Evolutionary conservation across 192 early-diverging fungal genomes (phyloP), one percentile per base, ranked within the genome.

Genomic region (Gamsiella multidivaricata): DNA sequence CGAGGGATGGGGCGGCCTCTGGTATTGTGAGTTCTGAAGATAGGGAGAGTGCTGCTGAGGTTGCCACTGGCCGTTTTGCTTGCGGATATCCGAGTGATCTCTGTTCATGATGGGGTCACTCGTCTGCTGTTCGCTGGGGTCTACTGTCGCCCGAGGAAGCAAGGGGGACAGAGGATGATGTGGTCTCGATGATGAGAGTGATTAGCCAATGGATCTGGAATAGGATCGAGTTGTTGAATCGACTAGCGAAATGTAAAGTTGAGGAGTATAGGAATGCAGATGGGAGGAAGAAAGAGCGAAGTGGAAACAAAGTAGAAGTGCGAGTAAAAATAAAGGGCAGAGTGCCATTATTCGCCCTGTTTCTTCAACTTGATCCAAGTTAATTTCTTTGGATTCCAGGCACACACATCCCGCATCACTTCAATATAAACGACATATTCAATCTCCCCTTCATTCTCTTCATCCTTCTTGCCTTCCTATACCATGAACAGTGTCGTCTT

Each of bases 61-160:
- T 33, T 76, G 73, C 73, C 65, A 68, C 59, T 76, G 73, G 11
- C 55, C 49, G 28, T 55, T 54, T 20, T 61, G 65, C 31, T 71
- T 55, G 12, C 69, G 69, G 20, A 49, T 3, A 3, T 36, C 37
- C 5, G 20, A 28, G 37, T 61, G 56, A 5, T 60, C 43, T 49
- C 47, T 41, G 46, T 61, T 41, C 54, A 45, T 58, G 39, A 31
- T 53, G 58, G 34, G 15, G n/a, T n/a, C n/a, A n/a, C n/a, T n/a
- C n/a, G n/a, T n/a, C n/a, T n/a, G n/a, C n/a, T n/a, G n/a, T n/a
- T n/a, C n/a, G n/a, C n/a, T 5, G 45, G 17, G n/a, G 45, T n/a
- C 39, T 41, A 41, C 29, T n/a, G 22, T 51, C 12, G 28, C 10
- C 14, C 11, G 56, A 32, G 14, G 36, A 17, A 31, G 43, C 15